A percentile compares a stretch with the other conserved stretches of the same genome.
These are phyloP conservation scores for Russula abietina DNA, from an alignment of 768 basidiomycete genomes.

Conservation along the genomic window DNA sequence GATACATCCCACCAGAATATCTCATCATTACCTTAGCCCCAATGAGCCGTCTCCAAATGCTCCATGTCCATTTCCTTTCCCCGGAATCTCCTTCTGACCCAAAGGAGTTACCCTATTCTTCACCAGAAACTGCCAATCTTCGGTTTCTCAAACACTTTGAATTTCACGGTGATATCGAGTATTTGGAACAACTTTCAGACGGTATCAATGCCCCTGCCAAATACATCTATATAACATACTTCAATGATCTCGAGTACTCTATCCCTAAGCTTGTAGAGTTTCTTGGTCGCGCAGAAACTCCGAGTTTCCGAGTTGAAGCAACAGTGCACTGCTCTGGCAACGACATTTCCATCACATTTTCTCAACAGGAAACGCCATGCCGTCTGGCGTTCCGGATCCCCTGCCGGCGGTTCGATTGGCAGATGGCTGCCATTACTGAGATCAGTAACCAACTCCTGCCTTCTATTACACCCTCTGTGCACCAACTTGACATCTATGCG, in stretches of 20 bases:
- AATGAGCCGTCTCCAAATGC: not conserved
- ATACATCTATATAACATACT: not conserved
- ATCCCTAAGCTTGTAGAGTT: not conserved
- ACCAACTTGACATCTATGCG: not conserved
- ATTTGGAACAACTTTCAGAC: constrained; percentile 3
- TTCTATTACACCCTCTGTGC: not conserved
- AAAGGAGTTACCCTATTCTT: not conserved
- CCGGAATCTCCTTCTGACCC: not conserved
- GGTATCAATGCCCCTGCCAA: not conserved
- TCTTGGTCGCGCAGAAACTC: not conserved
- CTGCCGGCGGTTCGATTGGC: not conserved
- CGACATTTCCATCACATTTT: not conserved
- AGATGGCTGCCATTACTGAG: not conserved
- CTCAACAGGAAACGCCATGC: not conserved
- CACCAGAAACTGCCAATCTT: not conserved
- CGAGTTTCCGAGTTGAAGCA: not conserved
- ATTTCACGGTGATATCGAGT: constrained; percentile 4
- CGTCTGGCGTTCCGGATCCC: not conserved
- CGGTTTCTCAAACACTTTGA: not conserved
- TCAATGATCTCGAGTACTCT: not conserved
- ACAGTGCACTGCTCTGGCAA: not conserved
- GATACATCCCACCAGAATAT: not conserved
- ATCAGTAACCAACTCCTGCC: not conserved
- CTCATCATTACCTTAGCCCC: not conserved
- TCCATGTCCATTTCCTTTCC: not conserved